A percentile compares a stretch with the other conserved stretches of the same genome.
These are phyloP conservation scores for Phytophthora tubulina DNA, from an alignment of 352 stramenopile genomes.

Conservation along the genomic window DNA sequence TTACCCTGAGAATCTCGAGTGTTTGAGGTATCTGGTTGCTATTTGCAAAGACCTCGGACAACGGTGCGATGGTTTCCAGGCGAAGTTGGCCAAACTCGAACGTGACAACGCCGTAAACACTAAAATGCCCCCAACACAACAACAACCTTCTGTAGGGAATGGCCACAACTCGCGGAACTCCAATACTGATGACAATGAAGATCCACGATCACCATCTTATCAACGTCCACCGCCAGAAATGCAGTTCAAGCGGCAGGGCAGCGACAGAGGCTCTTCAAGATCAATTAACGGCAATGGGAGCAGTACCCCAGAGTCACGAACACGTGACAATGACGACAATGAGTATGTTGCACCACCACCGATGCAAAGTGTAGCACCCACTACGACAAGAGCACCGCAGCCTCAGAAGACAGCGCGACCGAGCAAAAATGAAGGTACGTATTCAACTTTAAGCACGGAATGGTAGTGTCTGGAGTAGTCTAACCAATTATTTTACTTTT, in stretches of 20 bases:
- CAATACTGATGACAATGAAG: conserved; percentile 29
- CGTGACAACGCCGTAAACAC: conserved; percentile 57
- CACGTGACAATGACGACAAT: conserved; percentile 36
- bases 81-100: conserved; percentile 93
- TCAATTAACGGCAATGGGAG: conserved; percentile 38
- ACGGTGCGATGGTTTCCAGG: conserved; percentile 93
- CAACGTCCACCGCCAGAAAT: conserved; percentile 38
- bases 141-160: conserved; percentile 30
- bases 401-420: conserved; percentile 45
- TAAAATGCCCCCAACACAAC: conserved; percentile 52
- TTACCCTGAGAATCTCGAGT: conserved; percentile 96
- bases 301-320: conserved; percentile 30
- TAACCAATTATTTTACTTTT: not conserved
- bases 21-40: conserved; percentile 90
- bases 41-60: conserved; percentile 96
- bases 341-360: conserved; percentile 54
- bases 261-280: conserved; percentile 16
- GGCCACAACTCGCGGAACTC: conserved; percentile 33
- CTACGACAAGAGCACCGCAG: conserved; percentile 32
- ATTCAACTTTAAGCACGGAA: too few species aligned
- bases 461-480: too few species aligned
- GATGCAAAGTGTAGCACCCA: conserved; percentile 48
- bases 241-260: conserved; percentile 41
- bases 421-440: conserved; percentile 69
- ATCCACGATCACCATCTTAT: conserved; percentile 26